phyloP scores from a whole-genome alignment of 2,329 filamentous ascomycete species.

The Epichloe aotearoae region DNA sequence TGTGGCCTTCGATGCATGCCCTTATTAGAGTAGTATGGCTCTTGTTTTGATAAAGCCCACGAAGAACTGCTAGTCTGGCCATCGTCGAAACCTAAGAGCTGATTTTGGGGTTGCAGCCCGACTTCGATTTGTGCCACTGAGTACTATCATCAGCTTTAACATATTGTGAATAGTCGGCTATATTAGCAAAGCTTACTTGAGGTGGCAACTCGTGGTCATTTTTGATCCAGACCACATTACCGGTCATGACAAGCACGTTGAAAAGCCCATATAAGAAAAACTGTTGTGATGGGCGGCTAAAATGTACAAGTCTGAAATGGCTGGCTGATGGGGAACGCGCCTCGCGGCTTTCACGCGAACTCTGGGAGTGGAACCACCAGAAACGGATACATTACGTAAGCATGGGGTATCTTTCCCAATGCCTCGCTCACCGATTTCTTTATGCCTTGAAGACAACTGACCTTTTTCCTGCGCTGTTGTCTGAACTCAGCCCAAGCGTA shows the following conservation, averaged over 20 bases:
- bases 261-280: not conserved
- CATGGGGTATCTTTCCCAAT: not conserved
- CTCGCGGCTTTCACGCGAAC: not conserved
- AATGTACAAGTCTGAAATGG: too few species aligned
- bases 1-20: slow-evolving; percentile 24
- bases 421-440: too few species aligned
- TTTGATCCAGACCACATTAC: not conserved
- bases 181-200: not conserved
- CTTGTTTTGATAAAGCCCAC: slow-evolving; percentile 5
- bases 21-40: slow-evolving; percentile 45
- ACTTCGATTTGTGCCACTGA: slow-evolving; percentile 14
- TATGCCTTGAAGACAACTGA: too few species aligned
- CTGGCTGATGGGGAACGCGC: not conserved
- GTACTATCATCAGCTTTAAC: not conserved
- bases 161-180: not conserved
- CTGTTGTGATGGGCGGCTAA: not conserved
- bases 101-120: not conserved
- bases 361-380: not conserved
- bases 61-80: slow-evolving; percentile 1
- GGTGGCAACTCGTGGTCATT: not conserved
- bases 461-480: too few species aligned
- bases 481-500: too few species aligned
- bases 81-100: slow-evolving; percentile 1
- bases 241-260: not conserved
- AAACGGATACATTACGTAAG: not conserved